These are phyloP conservation scores for Rhodamnia argentea DNA, from an alignment of 345 rosid species.

Conservation along the genomic window DNA sequence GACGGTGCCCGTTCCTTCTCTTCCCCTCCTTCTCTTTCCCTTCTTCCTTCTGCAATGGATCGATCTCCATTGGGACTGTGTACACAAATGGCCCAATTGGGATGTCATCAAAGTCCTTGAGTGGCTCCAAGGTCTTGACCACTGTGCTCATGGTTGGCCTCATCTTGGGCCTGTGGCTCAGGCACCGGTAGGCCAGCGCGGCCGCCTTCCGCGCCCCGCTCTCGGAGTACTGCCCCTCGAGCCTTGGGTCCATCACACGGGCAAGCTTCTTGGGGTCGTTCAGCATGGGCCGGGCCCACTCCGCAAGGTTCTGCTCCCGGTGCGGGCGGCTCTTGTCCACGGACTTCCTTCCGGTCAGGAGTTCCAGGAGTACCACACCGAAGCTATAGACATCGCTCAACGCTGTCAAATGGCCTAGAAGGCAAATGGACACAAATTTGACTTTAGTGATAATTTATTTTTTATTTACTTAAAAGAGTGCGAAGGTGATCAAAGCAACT, in stretches of 20 bases:
- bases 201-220: conserved; percentile 76
- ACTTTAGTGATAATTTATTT: not conserved
- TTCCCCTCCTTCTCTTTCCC: conserved; percentile 9
- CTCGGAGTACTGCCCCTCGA: conserved; percentile 90
- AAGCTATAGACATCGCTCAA: conserved; percentile 66
- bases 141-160: conserved; percentile 67
- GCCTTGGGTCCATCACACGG: conserved; percentile 79
- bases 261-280: conserved; percentile 56
- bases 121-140: conserved; percentile 49
- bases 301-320: conserved; percentile 54
- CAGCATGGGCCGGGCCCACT: conserved; percentile 74
- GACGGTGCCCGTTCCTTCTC: not conserved
- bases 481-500: not conserved
- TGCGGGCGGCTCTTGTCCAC: conserved; percentile 49
- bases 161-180: conserved; percentile 72
- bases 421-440: not conserved
- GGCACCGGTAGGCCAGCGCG: conserved; percentile 70
- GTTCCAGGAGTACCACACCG: conserved; percentile 60
- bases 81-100: conserved; percentile 55
- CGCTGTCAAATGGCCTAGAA: conserved; percentile 60
- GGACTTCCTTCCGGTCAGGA: conserved; percentile 51
- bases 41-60: conserved; percentile 3
- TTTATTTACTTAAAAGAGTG: not conserved
- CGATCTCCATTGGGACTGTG: conserved; percentile 29
- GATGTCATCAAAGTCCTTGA: conserved; percentile 47